Evolutionary conservation across 495 filamentous ascomycete genomes (phyloP).

Genomic region (Chaetomium fimeti): DNA sequence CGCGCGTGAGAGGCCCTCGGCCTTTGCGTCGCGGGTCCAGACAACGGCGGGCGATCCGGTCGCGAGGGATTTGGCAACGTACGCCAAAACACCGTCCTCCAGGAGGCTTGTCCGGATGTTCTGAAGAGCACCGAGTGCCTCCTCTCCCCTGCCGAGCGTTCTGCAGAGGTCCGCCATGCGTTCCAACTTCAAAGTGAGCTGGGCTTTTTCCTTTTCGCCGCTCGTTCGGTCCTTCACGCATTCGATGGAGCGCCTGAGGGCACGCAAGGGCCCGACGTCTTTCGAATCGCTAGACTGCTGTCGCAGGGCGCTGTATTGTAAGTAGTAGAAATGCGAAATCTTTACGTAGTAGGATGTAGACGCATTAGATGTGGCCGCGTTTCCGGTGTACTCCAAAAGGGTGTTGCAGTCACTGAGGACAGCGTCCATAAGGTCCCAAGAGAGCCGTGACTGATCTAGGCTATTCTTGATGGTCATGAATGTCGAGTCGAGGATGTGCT

Average conservation of each 20-base stretch:
- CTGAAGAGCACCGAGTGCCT: constrained; percentile 47
- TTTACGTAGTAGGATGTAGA: constrained; percentile 52
- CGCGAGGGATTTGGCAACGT: constrained; percentile 37
- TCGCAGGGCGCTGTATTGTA: constrained; percentile 49
- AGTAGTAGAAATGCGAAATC: constrained; percentile 79
- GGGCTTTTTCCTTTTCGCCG: constrained; percentile 47
- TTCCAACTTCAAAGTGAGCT: constrained; percentile 52
- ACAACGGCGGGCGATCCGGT: constrained; percentile 36
- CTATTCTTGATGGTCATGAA: constrained; percentile 50
- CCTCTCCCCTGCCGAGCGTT: constrained; percentile 38
- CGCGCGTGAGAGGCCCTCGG: constrained; percentile 45
- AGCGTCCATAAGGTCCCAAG: constrained; percentile 54
- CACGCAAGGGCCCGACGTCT: constrained; percentile 44
- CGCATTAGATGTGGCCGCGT: constrained; percentile 31
- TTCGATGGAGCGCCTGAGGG: constrained; percentile 53
- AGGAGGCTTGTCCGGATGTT: constrained; percentile 46
- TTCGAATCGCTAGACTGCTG: constrained; percentile 39
- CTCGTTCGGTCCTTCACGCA: constrained; percentile 45
- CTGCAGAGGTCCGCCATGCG: constrained; percentile 48
- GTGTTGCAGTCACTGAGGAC: constrained; percentile 55
- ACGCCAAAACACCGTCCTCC: constrained; percentile 46
- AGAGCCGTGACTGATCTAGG: constrained; percentile 38
- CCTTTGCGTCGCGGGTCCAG: constrained; percentile 43
- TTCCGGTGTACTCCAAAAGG: constrained; percentile 51
- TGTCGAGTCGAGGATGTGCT: constrained; percentile 56